These are phyloP conservation scores for Grosmannia clavigera DNA, from an alignment of 2,329 filamentous ascomycete genomes.

Conservation along the genomic window DNA sequence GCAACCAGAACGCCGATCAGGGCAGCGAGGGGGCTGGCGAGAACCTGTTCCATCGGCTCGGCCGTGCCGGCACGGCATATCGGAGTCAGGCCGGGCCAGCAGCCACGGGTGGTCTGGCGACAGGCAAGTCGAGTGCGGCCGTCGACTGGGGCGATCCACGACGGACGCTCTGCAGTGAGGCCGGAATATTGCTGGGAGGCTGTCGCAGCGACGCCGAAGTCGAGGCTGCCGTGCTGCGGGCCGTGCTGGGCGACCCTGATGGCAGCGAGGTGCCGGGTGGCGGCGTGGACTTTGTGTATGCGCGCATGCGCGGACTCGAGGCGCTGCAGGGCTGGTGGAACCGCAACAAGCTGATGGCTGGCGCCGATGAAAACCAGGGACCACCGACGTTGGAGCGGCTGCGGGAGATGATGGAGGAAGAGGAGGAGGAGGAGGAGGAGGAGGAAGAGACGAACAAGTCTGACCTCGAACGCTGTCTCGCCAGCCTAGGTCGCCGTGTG, in stretches of 20 bases:
- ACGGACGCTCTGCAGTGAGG: conserved; percentile 42
- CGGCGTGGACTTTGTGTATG: conserved; percentile 56
- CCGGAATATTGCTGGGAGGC: conserved; percentile 38
- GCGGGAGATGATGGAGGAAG: conserved; percentile 6
- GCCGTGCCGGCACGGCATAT: conserved; percentile 48
- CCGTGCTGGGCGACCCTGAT: conserved; percentile 44
- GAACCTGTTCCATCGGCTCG: conserved; percentile 77
- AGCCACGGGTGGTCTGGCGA: conserved; percentile 41
- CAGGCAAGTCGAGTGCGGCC: conserved; percentile 56
- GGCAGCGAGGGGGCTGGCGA: conserved; percentile 62
- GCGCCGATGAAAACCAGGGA: conserved; percentile 21
- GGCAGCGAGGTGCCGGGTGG: conserved; percentile 44
- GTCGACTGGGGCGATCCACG: conserved; percentile 81
- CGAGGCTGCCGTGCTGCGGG: conserved; percentile 40
- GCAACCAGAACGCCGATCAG: conserved; percentile 3
- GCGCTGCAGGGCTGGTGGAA: conserved; percentile 58
- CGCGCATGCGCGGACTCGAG: conserved; percentile 52
- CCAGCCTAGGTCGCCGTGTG: conserved; percentile 35
- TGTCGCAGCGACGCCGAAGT: conserved; percentile 50
- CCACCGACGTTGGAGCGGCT: conserved; percentile 19
- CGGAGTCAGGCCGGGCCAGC: conserved; percentile 46
- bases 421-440: background rate
- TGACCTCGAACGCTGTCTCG: conserved; percentile 33
- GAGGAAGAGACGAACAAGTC: background rate
- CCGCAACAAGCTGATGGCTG: conserved; percentile 29